Percentiles rank a stretch among this genome's conserved stretches.
phyloP scores from a whole-genome alignment of 768 basidiomycete species.

The Suillus spraguei region DNA sequence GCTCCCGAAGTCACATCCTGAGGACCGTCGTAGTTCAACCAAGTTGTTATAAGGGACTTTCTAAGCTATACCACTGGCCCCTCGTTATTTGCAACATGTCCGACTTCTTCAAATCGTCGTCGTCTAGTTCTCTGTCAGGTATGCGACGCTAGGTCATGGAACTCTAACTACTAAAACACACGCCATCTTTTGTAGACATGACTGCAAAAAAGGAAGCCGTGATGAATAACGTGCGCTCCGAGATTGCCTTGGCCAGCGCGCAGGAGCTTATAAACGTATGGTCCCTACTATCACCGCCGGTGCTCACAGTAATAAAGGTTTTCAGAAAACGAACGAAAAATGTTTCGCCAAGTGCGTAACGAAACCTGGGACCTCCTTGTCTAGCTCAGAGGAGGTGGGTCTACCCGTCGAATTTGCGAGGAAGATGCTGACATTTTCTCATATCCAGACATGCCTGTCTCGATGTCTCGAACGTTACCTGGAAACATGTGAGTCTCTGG shows the following conservation, averaged over 20 bases:
- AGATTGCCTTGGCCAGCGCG: constrained; percentile 73
- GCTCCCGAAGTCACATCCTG: neutral
- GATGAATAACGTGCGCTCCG: constrained; percentile 66
- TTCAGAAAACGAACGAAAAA: constrained; percentile 76
- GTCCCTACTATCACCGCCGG: neutral
- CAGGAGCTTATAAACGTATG: constrained; percentile 80
- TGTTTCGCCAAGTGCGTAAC: constrained; percentile 79
- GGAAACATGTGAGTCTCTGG: constrained; percentile 68
- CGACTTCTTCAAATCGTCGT: constrained; percentile 53
- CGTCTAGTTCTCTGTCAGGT: constrained; percentile 34
- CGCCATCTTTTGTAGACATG: constrained; percentile 32
- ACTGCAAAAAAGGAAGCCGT: constrained; percentile 43
- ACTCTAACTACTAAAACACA: neutral
- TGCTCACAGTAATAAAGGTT: neutral
- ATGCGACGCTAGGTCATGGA: neutral
- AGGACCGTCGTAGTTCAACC: neutral
- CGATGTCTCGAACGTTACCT: constrained; percentile 82
- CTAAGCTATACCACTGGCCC: neutral
- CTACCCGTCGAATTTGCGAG: neutral
- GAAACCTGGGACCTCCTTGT: constrained; percentile 72
- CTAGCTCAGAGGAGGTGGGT: constrained; percentile 70
- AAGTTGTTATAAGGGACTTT: neutral
- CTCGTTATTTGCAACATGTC: constrained; percentile 40
- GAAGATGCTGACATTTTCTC: neutral
- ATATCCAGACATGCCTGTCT: constrained; percentile 65